phyloP scores from a whole-genome alignment of 768 basidiomycete species.

The Mycena sanguinolenta region DNA sequence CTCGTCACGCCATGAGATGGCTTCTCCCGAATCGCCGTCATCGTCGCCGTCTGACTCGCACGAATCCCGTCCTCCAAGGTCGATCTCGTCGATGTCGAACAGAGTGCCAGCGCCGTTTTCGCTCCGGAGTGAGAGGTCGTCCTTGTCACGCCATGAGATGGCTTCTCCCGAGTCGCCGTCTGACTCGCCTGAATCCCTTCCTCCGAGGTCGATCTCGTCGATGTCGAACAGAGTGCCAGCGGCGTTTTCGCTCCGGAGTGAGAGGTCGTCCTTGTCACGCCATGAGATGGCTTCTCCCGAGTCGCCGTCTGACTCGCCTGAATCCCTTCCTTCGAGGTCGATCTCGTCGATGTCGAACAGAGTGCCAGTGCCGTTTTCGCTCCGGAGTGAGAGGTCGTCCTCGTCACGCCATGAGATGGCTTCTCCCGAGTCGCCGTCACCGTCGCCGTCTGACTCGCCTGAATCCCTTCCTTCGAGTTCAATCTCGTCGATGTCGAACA shows the following conservation, averaged over 20 bases:
- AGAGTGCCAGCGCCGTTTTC: conserved; percentile 67
- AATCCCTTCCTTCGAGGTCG: conserved; percentile 36
- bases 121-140: conserved; percentile 58
- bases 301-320: conserved; percentile 30
- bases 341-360: conserved; percentile 42
- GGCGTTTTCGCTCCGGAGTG: conserved; percentile 68
- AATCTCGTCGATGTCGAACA: too few relatives aligned
- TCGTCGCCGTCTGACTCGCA: conserved; percentile 29
- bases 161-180: conserved; percentile 31
- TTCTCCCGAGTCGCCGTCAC: conserved; percentile 27
- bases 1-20: conserved; percentile 4
- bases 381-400: conserved; percentile 55
- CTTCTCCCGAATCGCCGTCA: conserved; percentile 25
- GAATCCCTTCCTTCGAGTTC: too few relatives aligned
- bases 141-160: conserved; percentile 20
- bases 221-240: conserved; percentile 56
- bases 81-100: conserved; percentile 41
- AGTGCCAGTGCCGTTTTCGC: conserved; percentile 69
- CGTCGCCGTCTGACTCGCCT: too few relatives aligned
- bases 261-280: conserved; percentile 41
- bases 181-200: conserved; percentile 28
- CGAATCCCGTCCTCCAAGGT: conserved; percentile 36
- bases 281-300: conserved; percentile 24
- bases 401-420: neutral
- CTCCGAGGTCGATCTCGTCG: conserved; percentile 40